phyloP scores from a whole-genome alignment of 371 early-diverging fungal genomes.

The Mucor indicus region DNA sequence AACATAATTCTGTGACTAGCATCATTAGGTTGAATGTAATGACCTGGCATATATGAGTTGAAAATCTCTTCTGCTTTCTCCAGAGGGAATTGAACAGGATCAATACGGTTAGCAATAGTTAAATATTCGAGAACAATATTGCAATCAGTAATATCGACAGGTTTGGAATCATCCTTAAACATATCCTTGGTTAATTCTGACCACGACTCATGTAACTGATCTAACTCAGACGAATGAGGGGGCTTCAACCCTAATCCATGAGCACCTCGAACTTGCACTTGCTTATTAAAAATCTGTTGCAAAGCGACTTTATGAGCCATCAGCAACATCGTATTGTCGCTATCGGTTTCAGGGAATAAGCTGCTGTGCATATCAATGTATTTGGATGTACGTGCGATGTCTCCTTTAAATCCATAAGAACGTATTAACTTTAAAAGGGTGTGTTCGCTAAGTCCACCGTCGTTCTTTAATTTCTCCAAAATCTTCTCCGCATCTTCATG shows the following conservation, averaged over 20 bases:
- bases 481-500: constrained; percentile 13
- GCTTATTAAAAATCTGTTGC: background rate
- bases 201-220: constrained; percentile 27
- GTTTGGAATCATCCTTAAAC: background rate
- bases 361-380: constrained; percentile 12
- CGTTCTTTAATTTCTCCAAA: constrained; percentile 12
- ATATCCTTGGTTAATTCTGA: constrained; percentile 10
- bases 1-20: constrained; percentile 26
- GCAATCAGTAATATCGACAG: constrained; percentile 23
- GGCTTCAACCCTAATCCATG: constrained; percentile 15
- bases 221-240: constrained; percentile 1
- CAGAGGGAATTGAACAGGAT: constrained; percentile 33
- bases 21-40: constrained; percentile 29
- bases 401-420: constrained; percentile 26
- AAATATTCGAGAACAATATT: constrained; percentile 34
- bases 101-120: constrained; percentile 32
- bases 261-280: constrained; percentile 5
- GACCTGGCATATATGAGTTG: constrained; percentile 27
- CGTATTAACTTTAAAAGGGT: constrained; percentile 20
- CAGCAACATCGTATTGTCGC: constrained; percentile 13
- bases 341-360: constrained; percentile 8
- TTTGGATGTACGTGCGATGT: constrained; percentile 7
- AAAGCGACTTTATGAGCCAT: constrained; percentile 27
- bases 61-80: constrained; percentile 28
- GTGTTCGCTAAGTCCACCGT: background rate